A percentile compares a stretch with the other conserved stretches of the same genome.
Evolutionary conservation across 176 grass and related monocot species (phyloP).

Genomic region (Aechmea fasciata): DNA sequence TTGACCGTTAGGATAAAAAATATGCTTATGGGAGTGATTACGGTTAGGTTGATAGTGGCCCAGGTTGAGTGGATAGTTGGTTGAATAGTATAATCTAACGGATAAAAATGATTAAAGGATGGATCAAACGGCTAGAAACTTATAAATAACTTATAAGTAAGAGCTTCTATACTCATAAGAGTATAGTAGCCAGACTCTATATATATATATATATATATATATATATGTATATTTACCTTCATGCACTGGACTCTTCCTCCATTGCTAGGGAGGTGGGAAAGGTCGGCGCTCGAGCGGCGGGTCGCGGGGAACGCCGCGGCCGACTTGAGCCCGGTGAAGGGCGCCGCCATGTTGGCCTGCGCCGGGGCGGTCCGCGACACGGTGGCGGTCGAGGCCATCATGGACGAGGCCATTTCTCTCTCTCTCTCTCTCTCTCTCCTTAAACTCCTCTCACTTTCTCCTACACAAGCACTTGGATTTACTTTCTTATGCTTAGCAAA

Average conservation of each 20-base stretch:
- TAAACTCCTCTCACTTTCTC: background rate
- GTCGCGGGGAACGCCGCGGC: slow-evolving; percentile 21
- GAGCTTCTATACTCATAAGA: no score
- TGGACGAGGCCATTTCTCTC: slow-evolving; percentile 39
- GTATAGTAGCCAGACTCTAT: no score
- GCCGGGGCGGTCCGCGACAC: slow-evolving; percentile 19
- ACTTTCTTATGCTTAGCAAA: background rate
- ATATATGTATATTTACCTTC: slow-evolving; percentile 30
- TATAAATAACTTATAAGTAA: no score
- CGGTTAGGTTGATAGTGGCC: no score
- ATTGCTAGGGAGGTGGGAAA: slow-evolving; percentile 41
- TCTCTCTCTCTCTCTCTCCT: background rate
- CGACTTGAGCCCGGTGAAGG: slow-evolving; percentile 50
- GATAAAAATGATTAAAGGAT: no score
- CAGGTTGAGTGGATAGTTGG: no score
- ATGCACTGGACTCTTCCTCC: slow-evolving; percentile 63
- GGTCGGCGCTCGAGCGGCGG: slow-evolving; percentile 20
- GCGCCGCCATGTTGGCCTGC: slow-evolving; percentile 26
- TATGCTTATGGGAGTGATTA: no score
- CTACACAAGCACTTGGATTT: background rate
- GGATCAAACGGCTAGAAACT: no score
- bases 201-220: no score
- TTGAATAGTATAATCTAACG: no score
- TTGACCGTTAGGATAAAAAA: no score
- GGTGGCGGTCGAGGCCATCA: slow-evolving; percentile 43